Evolutionary conservation across 2,329 filamentous ascomycete species (phyloP), one percentile per base, ranked within the genome.

Genomic region (Fusarium aywerte): DNA sequence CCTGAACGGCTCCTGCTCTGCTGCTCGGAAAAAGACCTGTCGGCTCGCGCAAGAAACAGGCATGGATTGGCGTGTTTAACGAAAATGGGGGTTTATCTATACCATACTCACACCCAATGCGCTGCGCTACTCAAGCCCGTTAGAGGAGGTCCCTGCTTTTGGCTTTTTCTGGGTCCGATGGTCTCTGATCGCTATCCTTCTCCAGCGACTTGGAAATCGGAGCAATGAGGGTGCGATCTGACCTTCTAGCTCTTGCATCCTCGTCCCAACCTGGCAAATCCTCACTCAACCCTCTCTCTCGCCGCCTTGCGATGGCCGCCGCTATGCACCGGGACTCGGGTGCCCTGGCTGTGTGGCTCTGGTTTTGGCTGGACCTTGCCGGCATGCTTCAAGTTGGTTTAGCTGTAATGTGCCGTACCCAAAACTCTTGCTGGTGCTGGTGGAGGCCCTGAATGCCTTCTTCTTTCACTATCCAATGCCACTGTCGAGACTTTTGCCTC

Each of bases 191-290:
- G 43, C 61, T 32, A 58, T 27, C 53, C 44, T 61, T 62, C 68
- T 70, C 69, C 71, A 65, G 29, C 42, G 60, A 44, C 67, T 53
- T 76, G 69, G 66, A 64, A 70, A 79, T 79, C 77, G 77, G 70
- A 67, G 73, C 76, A 77, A 77, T 77, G 65, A 71, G 75, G 54
- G 67, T 56, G 49, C 53, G 59, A 78, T 77, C 74, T 75, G 45
- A n/a, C 35, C 57, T 75, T 70, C 54, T 47, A 58, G 43, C 58
- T 67, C 53, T 66, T 50, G 56, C 49, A 66, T 62, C 57, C 55
- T 61, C 65, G 43, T 66, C 47, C 55, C 57, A 65, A 53, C 58
- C 49, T 58, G 63, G 57, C 52, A 57, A 56, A 58, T 63, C 58
- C 62, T 62, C 59, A 32, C 55, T 52, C 54, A 51, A 36, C 42